Evolutionary conservation across 805 yeast species (phyloP), one percentile per base, ranked within the genome.

Genomic region (Candida broadrunensis): DNA sequence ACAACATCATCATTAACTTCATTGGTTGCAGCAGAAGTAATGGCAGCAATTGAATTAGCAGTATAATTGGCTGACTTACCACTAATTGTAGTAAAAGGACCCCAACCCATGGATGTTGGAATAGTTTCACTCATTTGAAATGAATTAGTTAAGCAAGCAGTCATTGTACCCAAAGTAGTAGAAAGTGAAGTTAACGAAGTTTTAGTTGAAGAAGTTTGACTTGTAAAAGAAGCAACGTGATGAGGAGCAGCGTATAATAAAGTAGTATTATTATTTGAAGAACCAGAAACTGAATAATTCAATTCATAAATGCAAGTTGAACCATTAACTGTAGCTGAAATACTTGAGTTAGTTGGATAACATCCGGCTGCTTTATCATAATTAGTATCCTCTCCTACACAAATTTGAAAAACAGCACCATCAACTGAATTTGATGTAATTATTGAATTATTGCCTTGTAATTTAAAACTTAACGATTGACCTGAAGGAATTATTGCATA

Each of bases 221-320:
- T 36, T 15, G 65, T 58, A 45, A 81, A 70, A 3, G 78, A 61
- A 2, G 58, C 58, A 24, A 69, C 70, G 48, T 82, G 88, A 58
- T 85, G 93, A 12, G 90, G 87, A 21, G 83, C 66, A 4, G 87
- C 87, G 56, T 76, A 85, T 27, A 83, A 58, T 19, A 83, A 56
- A 4, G 70, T 54, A 9, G 56, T 58, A 0, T 75, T 76, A 6
- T 68, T 65, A 25, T 64, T 66, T 5, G 79, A 74, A 3, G 56
- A 34, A 2, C 87, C 87, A 1, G 58, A 47, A 14, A 69, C 61
- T 5, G 57, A 44, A 51, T 77, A 80, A 13, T 49, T 51, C 19
- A 80, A 66, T 3, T 70, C 46, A 52, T 78, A 80, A 5, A 52
- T 48, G 5, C 49, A 49, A 0, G 56, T 44, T 5, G 41, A 38